Conservation (phyloP, 169 alveolate genomes). For the Cardiosporidium cionae region DNA sequence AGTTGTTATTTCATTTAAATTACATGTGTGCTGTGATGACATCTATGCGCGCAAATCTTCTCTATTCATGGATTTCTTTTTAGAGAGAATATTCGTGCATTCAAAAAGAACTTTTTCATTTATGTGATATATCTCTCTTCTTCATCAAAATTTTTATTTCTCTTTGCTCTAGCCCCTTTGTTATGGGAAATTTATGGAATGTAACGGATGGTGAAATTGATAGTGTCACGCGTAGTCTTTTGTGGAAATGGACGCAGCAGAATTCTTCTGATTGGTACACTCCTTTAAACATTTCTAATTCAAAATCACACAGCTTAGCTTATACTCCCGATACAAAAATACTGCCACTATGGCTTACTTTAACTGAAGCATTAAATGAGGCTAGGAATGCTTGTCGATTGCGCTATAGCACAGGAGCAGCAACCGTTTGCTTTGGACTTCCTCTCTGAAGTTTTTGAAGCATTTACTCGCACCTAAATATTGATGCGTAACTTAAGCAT, state of each 20-base stretch:
- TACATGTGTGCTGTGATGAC: too few species aligned
- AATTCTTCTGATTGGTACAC: slow-evolving; percentile 27
- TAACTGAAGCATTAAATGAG: slow-evolving; percentile 46
- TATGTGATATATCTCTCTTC: too few species aligned
- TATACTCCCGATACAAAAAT: background rate
- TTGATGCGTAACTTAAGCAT: too few species aligned
- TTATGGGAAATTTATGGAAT: slow-evolving; percentile 49
- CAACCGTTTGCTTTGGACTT: slow-evolving; percentile 45
- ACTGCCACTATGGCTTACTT: slow-evolving; percentile 27
- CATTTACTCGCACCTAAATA: too few species aligned
- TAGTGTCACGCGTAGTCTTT: slow-evolving; percentile 43
- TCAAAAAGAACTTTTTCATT: too few species aligned
- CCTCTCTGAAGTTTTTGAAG: too few species aligned
- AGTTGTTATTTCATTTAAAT: too few species aligned
- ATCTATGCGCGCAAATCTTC: too few species aligned
- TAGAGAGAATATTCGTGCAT: too few species aligned
- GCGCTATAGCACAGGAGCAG: slow-evolving; percentile 46
- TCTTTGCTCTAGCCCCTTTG: slow-evolving; percentile 33
- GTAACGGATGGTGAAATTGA: slow-evolving; percentile 55
- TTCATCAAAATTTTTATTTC: background rate
- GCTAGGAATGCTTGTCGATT: slow-evolving; percentile 51
- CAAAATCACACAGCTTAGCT: slow-evolving; percentile 5
- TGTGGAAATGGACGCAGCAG: slow-evolving; percentile 59
- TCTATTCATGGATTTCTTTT: too few species aligned
- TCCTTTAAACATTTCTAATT: slow-evolving; percentile 13